Evolutionary conservation across 73 alveolate genomes (phyloP).

Genomic region (Strombidium stylifer): DNA sequence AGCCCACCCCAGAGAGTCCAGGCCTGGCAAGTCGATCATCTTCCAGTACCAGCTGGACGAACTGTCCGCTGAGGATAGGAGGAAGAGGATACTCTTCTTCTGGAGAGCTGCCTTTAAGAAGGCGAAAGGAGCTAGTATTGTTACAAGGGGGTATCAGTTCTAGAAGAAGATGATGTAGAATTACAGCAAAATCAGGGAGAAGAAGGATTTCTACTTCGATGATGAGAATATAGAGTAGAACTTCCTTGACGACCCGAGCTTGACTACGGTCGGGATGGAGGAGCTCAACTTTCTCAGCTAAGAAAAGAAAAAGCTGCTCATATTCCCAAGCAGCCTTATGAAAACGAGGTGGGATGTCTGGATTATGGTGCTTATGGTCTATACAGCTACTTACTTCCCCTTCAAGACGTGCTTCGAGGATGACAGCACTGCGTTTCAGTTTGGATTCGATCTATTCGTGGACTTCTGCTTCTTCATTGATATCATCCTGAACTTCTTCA

Average conservation of each 20-base stretch:
- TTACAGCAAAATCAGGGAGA: constrained; percentile 13
- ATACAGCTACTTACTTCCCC: constrained; percentile 70
- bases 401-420: constrained; percentile 54
- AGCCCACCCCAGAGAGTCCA: no score
- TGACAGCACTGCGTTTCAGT: constrained; percentile 7
- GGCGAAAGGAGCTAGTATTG: constrained; percentile 51
- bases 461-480: constrained; percentile 47
- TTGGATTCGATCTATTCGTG: constrained; percentile 30
- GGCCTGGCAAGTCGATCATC: no score
- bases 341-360: constrained; percentile 46
- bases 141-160: constrained; percentile 16
- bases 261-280: no score
- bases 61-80: background rate
- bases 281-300: no score
- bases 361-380: constrained; percentile 38
- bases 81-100: constrained; percentile 8
- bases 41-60: no score
- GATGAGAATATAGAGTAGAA: no score
- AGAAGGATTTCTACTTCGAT: constrained; percentile 1
- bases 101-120: constrained; percentile 26
- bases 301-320: background rate
- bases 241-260: no score
- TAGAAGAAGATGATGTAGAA: constrained; percentile 12
- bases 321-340: constrained; percentile 25
- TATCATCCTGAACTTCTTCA: constrained; percentile 28